Conservation (phyloP, 2,329 filamentous ascomycete genomes). For the Trichoderma harzianum region DNA sequence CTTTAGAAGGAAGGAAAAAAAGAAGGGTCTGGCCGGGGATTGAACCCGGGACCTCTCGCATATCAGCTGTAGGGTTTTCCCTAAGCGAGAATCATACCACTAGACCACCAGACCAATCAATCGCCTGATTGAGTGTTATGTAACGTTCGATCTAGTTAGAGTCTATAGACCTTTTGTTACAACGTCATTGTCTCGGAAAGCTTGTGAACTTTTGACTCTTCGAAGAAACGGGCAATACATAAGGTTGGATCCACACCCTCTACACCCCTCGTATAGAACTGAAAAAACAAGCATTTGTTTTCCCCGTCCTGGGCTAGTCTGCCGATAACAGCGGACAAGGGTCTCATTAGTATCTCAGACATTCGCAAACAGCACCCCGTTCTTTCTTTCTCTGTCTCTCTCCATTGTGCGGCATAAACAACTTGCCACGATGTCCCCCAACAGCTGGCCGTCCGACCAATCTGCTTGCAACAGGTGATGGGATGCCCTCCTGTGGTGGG, state of each 20-base stretch:
- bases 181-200: not conserved
- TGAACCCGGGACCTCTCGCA: conserved; percentile 48
- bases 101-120: conserved; percentile 52
- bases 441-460: not conserved
- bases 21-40: conserved; percentile 43
- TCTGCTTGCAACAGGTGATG: not conserved
- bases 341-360: not conserved
- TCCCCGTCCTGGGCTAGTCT: not conserved
- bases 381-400: not conserved
- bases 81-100: conserved; percentile 72
- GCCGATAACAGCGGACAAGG: not conserved
- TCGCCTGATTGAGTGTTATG: not conserved
- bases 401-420: not conserved
- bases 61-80: conserved; percentile 41
- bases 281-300: not conserved
- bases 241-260: not conserved
- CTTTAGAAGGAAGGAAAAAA: conserved; percentile 25
- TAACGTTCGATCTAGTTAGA: not conserved
- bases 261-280: not conserved
- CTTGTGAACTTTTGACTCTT: not conserved
- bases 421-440: not conserved
- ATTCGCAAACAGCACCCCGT: not conserved
- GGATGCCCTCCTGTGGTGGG: not conserved
- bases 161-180: not conserved
- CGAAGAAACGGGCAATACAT: not conserved